phyloP scores from a whole-genome alignment of 106 monocot genomes.

The Phalaenopsis equestris region DNA sequence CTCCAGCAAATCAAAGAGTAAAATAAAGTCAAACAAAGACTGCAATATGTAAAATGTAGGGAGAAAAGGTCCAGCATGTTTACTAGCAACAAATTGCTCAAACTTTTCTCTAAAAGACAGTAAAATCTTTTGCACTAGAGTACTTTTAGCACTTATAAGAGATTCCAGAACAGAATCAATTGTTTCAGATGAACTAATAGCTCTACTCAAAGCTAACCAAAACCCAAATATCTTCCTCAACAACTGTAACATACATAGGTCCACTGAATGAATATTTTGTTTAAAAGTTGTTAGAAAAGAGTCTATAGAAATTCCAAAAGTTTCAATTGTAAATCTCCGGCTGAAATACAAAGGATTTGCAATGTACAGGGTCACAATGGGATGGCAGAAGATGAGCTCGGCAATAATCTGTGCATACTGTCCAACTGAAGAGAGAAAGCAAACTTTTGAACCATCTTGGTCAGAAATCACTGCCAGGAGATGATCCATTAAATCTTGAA shows the following conservation, averaged over 20 bases:
- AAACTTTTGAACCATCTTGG: constrained; percentile 10
- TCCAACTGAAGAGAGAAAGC: constrained; percentile 1
- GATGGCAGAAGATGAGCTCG: constrained; percentile 61
- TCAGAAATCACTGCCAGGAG: constrained; percentile 17
- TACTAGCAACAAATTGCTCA: constrained; percentile 19
- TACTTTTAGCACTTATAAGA: constrained; percentile 26
- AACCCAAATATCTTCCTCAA: constrained; percentile 30
- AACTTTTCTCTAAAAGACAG: constrained; percentile 45
- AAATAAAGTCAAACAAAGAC: constrained; percentile 36
- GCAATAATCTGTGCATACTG: constrained; percentile 29
- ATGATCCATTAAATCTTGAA: constrained; percentile 42
- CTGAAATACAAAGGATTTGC: constrained; percentile 30
- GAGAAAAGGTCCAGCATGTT: constrained; percentile 31
- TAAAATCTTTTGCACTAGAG: constrained; percentile 28
- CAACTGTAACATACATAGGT: constrained; percentile 36
- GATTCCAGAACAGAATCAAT: constrained; percentile 11
- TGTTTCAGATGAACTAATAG: constrained; percentile 12
- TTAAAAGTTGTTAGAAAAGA: constrained; percentile 22
- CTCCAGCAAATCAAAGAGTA: constrained; percentile 63
- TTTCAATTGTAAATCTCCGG: constrained; percentile 11
- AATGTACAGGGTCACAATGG: constrained; percentile 39
- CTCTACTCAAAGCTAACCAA: constrained; percentile 14
- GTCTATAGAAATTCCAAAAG: constrained; percentile 13
- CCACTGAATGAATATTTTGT: constrained; percentile 35
- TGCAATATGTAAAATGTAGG: constrained; percentile 46